Evolutionary conservation across 352 stramenopile genomes (phyloP).

Genomic region (Phytophthora sp.): DNA sequence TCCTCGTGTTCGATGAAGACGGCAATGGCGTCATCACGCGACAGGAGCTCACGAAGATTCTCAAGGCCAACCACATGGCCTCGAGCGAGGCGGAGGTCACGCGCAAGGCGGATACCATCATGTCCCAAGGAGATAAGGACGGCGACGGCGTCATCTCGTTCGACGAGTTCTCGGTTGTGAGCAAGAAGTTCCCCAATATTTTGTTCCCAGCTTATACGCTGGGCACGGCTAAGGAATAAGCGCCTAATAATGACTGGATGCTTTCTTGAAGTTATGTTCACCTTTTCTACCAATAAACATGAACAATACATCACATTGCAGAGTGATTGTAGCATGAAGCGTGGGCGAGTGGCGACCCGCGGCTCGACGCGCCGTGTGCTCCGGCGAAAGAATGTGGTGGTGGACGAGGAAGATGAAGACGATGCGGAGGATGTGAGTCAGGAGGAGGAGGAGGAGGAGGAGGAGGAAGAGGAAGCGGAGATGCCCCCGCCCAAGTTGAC

Average conservation of each 20-base stretch:
- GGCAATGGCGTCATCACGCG: slow-evolving; percentile 95
- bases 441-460: slow-evolving; percentile 41
- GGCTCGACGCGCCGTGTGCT: slow-evolving; percentile 56
- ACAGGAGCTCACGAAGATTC: slow-evolving; percentile 94
- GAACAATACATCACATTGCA: no score
- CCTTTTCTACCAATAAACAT: slow-evolving; percentile 15
- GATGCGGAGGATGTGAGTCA: slow-evolving; percentile 31
- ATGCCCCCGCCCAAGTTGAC: slow-evolving; percentile 44
- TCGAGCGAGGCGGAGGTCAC: slow-evolving; percentile 91
- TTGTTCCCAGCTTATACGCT: slow-evolving; percentile 90
- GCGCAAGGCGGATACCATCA: slow-evolving; percentile 97
- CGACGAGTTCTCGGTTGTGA: slow-evolving; percentile 96
- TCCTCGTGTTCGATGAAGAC: slow-evolving; percentile 96
- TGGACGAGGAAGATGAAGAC: slow-evolving; percentile 65
- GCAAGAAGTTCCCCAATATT: slow-evolving; percentile 98
- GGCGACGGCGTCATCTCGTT: slow-evolving; percentile 97
- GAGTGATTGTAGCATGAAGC: slow-evolving; percentile 64
- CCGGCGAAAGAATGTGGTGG: slow-evolving; percentile 78
- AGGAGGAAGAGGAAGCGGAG: slow-evolving; percentile 39
- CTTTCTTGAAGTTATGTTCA: not conserved
- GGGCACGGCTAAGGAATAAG: slow-evolving; percentile 50
- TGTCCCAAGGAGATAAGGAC: slow-evolving; percentile 96
- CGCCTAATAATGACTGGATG: not conserved
- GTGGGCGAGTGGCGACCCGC: slow-evolving; percentile 50
- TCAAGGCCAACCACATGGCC: slow-evolving; percentile 97